phyloP scores from a whole-genome alignment of 164 flowering plant species.

The Berberis thunbergii region DNA sequence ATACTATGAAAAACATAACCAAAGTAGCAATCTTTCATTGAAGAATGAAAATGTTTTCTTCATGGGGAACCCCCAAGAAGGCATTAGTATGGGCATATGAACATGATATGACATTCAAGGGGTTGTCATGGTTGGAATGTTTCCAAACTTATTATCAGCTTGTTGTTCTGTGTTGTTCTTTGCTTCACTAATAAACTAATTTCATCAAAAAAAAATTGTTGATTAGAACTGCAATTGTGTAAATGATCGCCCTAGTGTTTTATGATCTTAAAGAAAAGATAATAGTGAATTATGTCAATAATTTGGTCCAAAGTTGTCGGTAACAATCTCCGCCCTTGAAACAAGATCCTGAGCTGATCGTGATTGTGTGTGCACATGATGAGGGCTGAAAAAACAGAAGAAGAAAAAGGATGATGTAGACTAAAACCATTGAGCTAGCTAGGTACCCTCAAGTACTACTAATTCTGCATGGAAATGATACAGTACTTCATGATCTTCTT shows the following conservation, averaged over 20 bases:
- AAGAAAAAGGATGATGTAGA: not conserved
- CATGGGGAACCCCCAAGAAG: constrained; percentile 10
- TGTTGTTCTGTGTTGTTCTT: not conserved
- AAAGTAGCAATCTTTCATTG: not conserved
- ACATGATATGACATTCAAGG: not conserved
- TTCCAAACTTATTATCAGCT: constrained; percentile 1
- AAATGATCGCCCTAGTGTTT: not conserved
- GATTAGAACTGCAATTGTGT: not conserved
- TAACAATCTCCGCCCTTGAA: too few relatives aligned
- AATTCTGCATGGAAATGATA: not conserved
- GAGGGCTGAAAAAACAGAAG: too few relatives aligned
- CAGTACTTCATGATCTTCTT: not conserved
- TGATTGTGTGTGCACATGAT: too few relatives aligned
- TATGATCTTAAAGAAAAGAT: not conserved
- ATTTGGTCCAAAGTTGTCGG: too few relatives aligned
- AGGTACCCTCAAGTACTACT: not conserved
- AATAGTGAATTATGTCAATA: too few relatives aligned
- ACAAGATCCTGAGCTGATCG: too few relatives aligned
- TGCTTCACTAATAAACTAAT: not conserved
- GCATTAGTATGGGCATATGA: constrained; percentile 1
- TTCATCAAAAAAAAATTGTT: not conserved
- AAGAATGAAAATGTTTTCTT: constrained; percentile 10
- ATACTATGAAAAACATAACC: not conserved
- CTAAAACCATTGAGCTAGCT: not conserved
- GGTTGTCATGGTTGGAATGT: constrained; percentile 1